These are phyloP conservation scores for Auricularia cornea DNA, from an alignment of 768 basidiomycete species.

Conservation along the genomic window DNA sequence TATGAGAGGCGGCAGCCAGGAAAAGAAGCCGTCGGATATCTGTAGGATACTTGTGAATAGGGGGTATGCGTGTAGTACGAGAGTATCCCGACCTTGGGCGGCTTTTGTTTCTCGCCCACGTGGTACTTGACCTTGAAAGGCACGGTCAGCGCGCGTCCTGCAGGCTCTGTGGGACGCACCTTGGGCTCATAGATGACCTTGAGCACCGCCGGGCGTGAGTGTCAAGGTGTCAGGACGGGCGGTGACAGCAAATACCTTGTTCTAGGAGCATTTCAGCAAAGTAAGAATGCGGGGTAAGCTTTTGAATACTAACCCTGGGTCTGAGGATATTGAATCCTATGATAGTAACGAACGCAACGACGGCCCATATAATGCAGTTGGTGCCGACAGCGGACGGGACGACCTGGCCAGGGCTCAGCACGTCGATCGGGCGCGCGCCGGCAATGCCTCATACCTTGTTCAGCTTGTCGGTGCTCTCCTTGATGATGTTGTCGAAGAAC, in stretches of 20 bases:
- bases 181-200: slow-evolving; percentile 91
- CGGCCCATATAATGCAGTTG: background rate
- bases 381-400: background rate
- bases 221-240: too few relatives aligned
- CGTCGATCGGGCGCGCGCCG: background rate
- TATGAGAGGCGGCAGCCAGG: slow-evolving; percentile 84
- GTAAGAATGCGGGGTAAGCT: background rate
- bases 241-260: too few relatives aligned
- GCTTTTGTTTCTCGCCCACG: slow-evolving; percentile 55
- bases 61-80: background rate
- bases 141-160: slow-evolving; percentile 2
- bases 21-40: slow-evolving; percentile 73
- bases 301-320: slow-evolving; percentile 65
- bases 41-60: slow-evolving; percentile 27
- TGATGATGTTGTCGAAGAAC: background rate
- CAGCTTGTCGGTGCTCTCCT: background rate
- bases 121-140: slow-evolving; percentile 61
- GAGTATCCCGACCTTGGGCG: slow-evolving; percentile 31
- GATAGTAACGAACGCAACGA: slow-evolving; percentile 40
- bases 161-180: slow-evolving; percentile 17
- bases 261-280: background rate
- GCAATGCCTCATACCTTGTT: background rate
- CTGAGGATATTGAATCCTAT: slow-evolving; percentile 77
- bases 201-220: background rate
- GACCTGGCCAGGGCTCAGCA: background rate